Evolutionary conservation across 2,329 filamentous ascomycete genomes (phyloP), one percentile per base, ranked within the genome.

Genomic region (Aspergillus costaricaensis): DNA sequence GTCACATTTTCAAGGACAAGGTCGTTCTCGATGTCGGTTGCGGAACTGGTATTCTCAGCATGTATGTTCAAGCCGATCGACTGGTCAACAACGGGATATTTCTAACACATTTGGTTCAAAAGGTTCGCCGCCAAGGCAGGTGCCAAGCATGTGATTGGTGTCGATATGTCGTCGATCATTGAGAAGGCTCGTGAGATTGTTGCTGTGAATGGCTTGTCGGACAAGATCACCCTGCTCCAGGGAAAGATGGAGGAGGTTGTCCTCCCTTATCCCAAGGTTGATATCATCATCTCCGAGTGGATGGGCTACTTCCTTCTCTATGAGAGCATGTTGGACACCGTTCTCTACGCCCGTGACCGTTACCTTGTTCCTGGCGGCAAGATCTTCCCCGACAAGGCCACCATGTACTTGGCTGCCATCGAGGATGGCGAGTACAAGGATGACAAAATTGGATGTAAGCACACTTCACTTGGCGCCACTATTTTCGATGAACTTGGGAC

Each of bases 281-380:
- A 99, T 75, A 99, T 99, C 76, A 99, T 99, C 81, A 96, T 99
- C 77, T 98, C 94, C 2, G 95, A 99, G 83, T 99, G 95, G 95
- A 99, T 99, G 95, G 95, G 95, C 36, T 99, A 99, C 83, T 98
- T 98, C 83, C 83, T 99, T 56, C 88, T 99, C 63, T 99, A 99
- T 81, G 95, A 99, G 87, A 91, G 87, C 86, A 99, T 99, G 95
- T 81, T 99, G 74, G 95, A 99, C 82, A 99, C 95, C 32, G 95
- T 99, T 54, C 86, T 99, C 61, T 98, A 97, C 76, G 95, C 95
- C 25, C 89, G 95, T 70, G 95, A 99, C 84, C 90, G 85, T 77
- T 99, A 96, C 79, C 88, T 99, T 62, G 83, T 82, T 65, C 89
- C 91, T 76, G 91, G 91, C 68, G 94, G 94, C 65, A 83, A 97